Percentiles rank a stretch among this genome's conserved stretches.
phyloP scores from a whole-genome alignment of 352 stramenopile genomes.

The Phytophthora foliorum region DNA sequence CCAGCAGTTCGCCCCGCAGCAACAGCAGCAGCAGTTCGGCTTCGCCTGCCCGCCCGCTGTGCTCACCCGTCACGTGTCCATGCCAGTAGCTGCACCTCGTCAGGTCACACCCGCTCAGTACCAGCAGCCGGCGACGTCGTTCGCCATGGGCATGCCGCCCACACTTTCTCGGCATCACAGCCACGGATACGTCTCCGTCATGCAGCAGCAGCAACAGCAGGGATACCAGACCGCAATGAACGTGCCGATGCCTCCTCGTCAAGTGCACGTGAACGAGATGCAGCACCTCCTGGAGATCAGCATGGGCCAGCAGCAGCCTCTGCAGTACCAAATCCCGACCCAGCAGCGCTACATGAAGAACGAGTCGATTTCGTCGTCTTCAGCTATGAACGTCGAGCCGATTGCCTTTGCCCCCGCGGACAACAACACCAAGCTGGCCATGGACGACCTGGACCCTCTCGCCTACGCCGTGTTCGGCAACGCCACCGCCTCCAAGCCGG shows the following conservation, averaged over 20 bases:
- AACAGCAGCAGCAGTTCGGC: slow-evolving; percentile 38
- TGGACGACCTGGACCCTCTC: slow-evolving; percentile 75
- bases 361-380: slow-evolving; percentile 33
- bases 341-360: slow-evolving; percentile 39
- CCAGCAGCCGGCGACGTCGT: slow-evolving; percentile 36
- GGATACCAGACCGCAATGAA: slow-evolving; percentile 48
- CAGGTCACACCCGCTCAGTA: slow-evolving; percentile 34
- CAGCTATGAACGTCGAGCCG: slow-evolving; percentile 64
- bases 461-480: slow-evolving; percentile 67
- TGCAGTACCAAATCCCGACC: slow-evolving; percentile 31
- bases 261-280: slow-evolving; percentile 62
- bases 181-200: slow-evolving; percentile 63
- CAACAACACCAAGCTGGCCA: slow-evolving; percentile 42
- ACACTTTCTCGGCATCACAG: slow-evolving; percentile 76
- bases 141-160: slow-evolving; percentile 44
- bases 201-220: slow-evolving; percentile 52
- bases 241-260: slow-evolving; percentile 41
- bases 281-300: slow-evolving; percentile 70
- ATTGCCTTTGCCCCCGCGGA: slow-evolving; percentile 62
- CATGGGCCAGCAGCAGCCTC: slow-evolving; percentile 66
- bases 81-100: slow-evolving; percentile 65
- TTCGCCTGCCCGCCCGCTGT: slow-evolving; percentile 59
- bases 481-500: slow-evolving; percentile 14
- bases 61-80: slow-evolving; percentile 78
- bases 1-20: slow-evolving; percentile 44